phyloP scores from a whole-genome alignment of 352 stramenopile genomes.

The Thalassiosira livingstoniorum region DNA sequence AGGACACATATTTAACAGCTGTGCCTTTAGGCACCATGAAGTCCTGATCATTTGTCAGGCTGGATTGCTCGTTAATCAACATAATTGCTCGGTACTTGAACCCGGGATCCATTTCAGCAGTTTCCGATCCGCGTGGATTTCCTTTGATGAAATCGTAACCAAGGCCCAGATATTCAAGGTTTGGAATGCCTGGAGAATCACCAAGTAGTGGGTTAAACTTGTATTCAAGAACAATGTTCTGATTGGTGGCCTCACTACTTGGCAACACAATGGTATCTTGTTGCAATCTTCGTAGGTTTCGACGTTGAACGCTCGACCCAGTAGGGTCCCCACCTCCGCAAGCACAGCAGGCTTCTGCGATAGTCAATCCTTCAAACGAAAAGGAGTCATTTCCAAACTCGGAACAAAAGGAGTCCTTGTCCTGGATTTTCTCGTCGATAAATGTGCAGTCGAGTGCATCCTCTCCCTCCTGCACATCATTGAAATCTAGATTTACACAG shows the following conservation, averaged over 20 bases:
- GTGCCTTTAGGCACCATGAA: neutral
- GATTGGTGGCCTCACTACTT: no score
- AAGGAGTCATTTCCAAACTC: conserved; percentile 1
- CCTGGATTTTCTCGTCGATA: neutral
- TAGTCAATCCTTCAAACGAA: neutral
- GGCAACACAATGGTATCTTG: no score
- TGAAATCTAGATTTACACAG: neutral
- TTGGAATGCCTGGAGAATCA: neutral
- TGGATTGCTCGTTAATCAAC: neutral
- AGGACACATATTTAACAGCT: neutral
- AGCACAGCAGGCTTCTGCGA: conserved; percentile 1
- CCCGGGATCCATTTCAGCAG: conserved; percentile 4
- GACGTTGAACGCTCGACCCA: no score
- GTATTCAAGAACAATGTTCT: no score
- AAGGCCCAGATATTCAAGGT: conserved; percentile 8
- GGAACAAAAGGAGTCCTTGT: neutral
- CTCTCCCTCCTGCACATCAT: neutral
- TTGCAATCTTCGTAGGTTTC: no score
- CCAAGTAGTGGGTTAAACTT: neutral
- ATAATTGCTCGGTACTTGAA: neutral
- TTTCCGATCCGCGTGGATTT: neutral
- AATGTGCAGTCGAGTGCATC: neutral
- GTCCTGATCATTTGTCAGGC: neutral
- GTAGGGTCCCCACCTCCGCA: neutral
- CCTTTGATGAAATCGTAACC: conserved; percentile 21